Conservation (phyloP, 352 stramenopile species). For the Pythium dissotocum region DNA sequence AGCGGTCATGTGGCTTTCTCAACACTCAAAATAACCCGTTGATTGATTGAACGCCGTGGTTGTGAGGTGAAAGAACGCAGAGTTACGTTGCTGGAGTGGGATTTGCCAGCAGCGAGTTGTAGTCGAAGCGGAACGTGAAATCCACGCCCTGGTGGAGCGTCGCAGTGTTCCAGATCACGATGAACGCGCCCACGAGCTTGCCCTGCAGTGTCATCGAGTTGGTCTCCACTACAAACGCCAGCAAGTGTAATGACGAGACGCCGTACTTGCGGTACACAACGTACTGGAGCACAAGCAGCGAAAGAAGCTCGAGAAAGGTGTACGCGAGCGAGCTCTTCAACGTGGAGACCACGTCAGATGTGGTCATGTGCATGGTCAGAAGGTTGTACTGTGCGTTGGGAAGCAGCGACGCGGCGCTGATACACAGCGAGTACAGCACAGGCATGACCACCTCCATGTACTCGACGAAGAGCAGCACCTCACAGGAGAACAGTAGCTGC, state of each 20-base stretch:
- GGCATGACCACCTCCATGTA: constrained; percentile 29
- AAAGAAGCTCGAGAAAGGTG: constrained; percentile 35
- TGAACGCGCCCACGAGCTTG: constrained; percentile 37
- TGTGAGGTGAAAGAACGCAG: too few relatives aligned
- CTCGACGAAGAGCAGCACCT: constrained; percentile 36
- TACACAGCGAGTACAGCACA: constrained; percentile 15
- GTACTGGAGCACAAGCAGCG: constrained; percentile 33
- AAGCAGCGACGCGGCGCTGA: constrained; percentile 9
- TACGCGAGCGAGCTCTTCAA: constrained; percentile 21
- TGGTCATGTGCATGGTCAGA: background rate
- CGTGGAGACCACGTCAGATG: background rate
- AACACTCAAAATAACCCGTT: too few relatives aligned
- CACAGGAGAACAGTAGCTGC: constrained; percentile 28
- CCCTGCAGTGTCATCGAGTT: constrained; percentile 36
- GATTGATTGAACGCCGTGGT: too few relatives aligned
- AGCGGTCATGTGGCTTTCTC: too few relatives aligned
- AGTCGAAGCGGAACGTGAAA: constrained; percentile 20
- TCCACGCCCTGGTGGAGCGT: constrained; percentile 23
- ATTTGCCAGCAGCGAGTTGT: constrained; percentile 5
- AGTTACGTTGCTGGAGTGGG: too few relatives aligned
- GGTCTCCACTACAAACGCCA: constrained; percentile 40
- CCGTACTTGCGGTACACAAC: constrained; percentile 32
- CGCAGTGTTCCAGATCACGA: constrained; percentile 23
- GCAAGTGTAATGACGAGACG: constrained; percentile 28
- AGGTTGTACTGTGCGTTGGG: constrained; percentile 24